Percentiles rank a stretch among this genome's conserved stretches.
Evolutionary conservation across 2,329 filamentous ascomycete species (phyloP).

Genomic region (Onygenales sp.): DNA sequence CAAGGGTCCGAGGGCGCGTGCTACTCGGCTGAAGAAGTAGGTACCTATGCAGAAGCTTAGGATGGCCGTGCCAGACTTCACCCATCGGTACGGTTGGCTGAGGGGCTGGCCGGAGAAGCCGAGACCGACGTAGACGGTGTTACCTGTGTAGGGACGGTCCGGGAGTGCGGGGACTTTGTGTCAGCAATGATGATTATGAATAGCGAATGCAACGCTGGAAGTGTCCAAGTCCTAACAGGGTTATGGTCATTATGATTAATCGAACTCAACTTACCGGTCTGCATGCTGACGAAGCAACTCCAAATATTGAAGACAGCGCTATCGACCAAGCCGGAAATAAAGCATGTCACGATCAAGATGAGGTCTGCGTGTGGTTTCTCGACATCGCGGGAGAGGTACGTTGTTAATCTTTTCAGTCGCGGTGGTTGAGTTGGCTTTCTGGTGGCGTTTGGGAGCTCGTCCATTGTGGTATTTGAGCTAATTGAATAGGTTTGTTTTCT

Average conservation of each 20-base stretch:
- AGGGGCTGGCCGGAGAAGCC: slow-evolving; percentile 17
- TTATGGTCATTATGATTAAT: neutral
- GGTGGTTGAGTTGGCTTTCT: neutral
- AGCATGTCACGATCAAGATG: slow-evolving; percentile 29
- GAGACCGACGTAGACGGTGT: slow-evolving; percentile 19
- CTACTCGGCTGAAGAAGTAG: slow-evolving; percentile 16
- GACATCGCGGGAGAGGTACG: neutral
- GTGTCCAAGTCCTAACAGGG: neutral
- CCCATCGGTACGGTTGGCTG: slow-evolving; percentile 14
- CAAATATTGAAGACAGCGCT: slow-evolving; percentile 38
- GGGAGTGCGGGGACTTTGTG: neutral
- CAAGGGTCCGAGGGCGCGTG: slow-evolving; percentile 13
- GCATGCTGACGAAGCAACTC: slow-evolving; percentile 40
- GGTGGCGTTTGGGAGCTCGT: neutral
- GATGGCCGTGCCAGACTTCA: slow-evolving; percentile 19
- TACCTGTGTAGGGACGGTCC: slow-evolving; percentile 11
- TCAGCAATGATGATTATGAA: neutral
- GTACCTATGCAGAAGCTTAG: slow-evolving; percentile 16
- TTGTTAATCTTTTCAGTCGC: neutral
- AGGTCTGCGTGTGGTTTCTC: slow-evolving; percentile 22
- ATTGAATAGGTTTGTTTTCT: too few species aligned
- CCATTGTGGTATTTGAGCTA: neutral
- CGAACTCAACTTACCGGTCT: slow-evolving; percentile 28
- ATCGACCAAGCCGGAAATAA: slow-evolving; percentile 36
- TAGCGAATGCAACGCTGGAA: neutral